These are phyloP conservation scores for Neodidymelliopsis sp. DNA, from an alignment of 2,329 filamentous ascomycete genomes.

Conservation along the genomic window DNA sequence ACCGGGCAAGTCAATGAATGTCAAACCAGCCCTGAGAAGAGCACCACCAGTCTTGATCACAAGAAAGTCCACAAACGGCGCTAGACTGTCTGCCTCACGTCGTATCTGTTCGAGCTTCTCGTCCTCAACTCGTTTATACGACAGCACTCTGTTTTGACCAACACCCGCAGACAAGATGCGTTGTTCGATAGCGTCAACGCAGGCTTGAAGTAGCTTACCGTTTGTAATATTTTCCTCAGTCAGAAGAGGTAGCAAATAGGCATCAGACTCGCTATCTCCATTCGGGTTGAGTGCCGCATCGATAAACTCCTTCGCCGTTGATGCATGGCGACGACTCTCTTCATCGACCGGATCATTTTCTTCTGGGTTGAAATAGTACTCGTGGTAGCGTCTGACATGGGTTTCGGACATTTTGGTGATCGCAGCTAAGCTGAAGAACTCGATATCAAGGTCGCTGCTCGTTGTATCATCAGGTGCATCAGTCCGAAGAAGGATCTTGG, in stretches of 20 bases:
- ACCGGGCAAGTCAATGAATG: slow-evolving; percentile 15
- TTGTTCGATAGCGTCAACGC: slow-evolving; percentile 8
- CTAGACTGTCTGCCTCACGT: not conserved
- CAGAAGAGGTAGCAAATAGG: not conserved
- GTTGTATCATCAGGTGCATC: not conserved
- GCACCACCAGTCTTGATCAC: slow-evolving; percentile 13
- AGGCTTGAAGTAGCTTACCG: not conserved
- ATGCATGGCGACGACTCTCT: slow-evolving; percentile 6
- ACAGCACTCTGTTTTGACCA: not conserved
- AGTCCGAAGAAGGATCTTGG: not conserved
- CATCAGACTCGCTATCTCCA: not conserved
- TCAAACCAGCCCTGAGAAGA: slow-evolving; percentile 7
- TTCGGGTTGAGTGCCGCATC: slow-evolving; percentile 3
- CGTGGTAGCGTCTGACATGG: slow-evolving; percentile 9
- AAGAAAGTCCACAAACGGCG: slow-evolving; percentile 11
- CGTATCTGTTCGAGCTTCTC: slow-evolving; percentile 2
- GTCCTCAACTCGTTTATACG: slow-evolving; percentile 4
- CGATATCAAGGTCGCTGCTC: slow-evolving; percentile 8
- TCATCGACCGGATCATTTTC: slow-evolving; percentile 3
- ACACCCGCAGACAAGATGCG: slow-evolving; percentile 3
- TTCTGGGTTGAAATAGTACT: slow-evolving; percentile 3
- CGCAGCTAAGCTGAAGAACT: slow-evolving; percentile 1
- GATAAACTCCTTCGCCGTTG: slow-evolving; percentile 12
- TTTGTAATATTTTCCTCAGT: not conserved
- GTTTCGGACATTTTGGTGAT: slow-evolving; percentile 5